Percentiles rank a stretch among this genome's conserved stretches.
phyloP scores from a whole-genome alignment of 2,329 filamentous ascomycete species.

The Fusarium haematococcum region DNA sequence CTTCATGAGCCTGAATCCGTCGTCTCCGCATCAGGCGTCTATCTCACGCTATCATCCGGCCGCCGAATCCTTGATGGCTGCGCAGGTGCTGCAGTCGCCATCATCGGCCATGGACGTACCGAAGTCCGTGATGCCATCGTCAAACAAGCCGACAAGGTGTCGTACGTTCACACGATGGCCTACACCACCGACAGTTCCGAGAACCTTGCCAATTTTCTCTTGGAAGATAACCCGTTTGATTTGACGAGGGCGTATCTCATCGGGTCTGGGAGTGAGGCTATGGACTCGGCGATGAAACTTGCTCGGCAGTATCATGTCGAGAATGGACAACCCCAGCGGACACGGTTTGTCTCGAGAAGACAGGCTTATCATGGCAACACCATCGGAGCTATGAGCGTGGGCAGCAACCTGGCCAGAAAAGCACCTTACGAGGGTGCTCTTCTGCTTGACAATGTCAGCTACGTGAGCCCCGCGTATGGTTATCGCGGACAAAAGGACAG shows the following conservation, averaged over 20 bases:
- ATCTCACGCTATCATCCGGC: constrained; percentile 50
- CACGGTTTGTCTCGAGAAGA: constrained; percentile 55
- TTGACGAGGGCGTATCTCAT: constrained; percentile 55
- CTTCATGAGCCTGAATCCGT: constrained; percentile 49
- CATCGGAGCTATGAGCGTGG: constrained; percentile 72
- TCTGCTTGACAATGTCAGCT: constrained; percentile 59
- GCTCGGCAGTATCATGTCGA: constrained; percentile 62
- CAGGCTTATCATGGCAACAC: constrained; percentile 64
- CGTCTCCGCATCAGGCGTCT: constrained; percentile 55
- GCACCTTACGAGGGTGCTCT: constrained; percentile 64
- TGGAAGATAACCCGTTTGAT: constrained; percentile 51
- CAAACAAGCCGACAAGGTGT: constrained; percentile 67
- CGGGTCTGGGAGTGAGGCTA: constrained; percentile 52
- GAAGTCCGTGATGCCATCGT: constrained; percentile 71
- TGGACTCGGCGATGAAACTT: constrained; percentile 62
- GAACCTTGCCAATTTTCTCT: constrained; percentile 50
- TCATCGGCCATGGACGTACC: constrained; percentile 73
- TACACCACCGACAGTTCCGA: constrained; percentile 65
- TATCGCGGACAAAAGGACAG: constrained; percentile 66
- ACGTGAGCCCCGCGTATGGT: constrained; percentile 74
- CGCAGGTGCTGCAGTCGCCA: constrained; percentile 70
- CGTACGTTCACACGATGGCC: constrained; percentile 54
- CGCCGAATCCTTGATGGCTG: constrained; percentile 74
- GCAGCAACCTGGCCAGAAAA: constrained; percentile 71
- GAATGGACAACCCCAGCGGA: constrained; percentile 49